Base-by-base conservation (phyloP, 75 land plant species). In the Pinus tabuliformis region DNA sequence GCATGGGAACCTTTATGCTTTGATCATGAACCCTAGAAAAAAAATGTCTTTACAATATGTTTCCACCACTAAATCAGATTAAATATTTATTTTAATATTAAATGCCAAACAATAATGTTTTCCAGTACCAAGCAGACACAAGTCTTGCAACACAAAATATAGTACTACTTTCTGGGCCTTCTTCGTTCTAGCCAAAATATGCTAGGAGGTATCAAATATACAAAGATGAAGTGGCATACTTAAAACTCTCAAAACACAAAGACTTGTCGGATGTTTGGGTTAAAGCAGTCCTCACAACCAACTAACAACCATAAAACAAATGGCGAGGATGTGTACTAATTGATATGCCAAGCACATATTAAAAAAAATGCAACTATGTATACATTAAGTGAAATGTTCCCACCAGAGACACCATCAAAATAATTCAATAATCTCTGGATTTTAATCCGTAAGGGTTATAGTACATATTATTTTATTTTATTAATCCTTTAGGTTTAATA, bases 1-100 rank as follows among this genome's bases (percentile, higher is more conserved):
- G 68, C 28, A 15, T 64, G 36, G 18, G 18, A 54, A 18, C 42
- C 42, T 24, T 36, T 39, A 60, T 20, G 16, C 26, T 76, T 21
- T 76, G 68, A 60, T 76, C 71, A 74, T 60, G 56, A 45, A 60
- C n/a, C 42, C 77, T 76, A 18, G 18, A 16, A 37, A 45, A 26
- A 24, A 74, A 22, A 59, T n/a, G 62, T 60, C 14, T 13, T 74
- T 36, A 15, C 21, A 57, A 52, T n/a, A n/a, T n/a, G n/a, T n/a
- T n/a, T n/a, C n/a, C n/a, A n/a, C n/a, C n/a, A n/a, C n/a, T n/a
- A n/a, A n/a, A n/a, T n/a, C 42, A 7, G 22, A 22, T 3, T 7
- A n/a, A 42, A 17, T 3, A 14, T 0, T 59, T 59, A 17, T 18
- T 70, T 5, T 70, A 39, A 70, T 70, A 70, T 70, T 70, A 70